Evolutionary conservation across 805 yeast species (phyloP).

Genomic region (Torulaspora franciscae): DNA sequence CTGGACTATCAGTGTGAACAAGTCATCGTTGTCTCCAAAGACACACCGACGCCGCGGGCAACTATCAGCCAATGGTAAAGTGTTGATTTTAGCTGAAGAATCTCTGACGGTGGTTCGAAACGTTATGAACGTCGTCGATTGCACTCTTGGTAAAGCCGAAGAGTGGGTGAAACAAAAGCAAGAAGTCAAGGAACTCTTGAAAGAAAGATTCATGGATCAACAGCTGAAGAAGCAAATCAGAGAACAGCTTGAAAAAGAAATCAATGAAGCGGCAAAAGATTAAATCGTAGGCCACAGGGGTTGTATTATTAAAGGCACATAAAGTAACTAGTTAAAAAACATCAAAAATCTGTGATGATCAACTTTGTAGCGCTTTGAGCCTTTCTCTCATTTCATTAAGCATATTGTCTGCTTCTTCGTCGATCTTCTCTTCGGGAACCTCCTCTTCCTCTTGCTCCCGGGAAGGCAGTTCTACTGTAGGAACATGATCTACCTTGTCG

Average conservation of each 20-base stretch:
- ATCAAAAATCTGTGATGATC: background rate
- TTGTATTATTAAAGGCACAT: constrained; percentile 6
- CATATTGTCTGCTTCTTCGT: constrained; percentile 67
- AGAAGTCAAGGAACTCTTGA: constrained; percentile 33
- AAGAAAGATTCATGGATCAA: constrained; percentile 20
- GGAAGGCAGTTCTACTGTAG: constrained; percentile 30
- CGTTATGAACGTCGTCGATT: constrained; percentile 78
- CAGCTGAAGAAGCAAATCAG: constrained; percentile 20
- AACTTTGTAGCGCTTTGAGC: constrained; percentile 73
- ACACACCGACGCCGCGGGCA: constrained; percentile 11
- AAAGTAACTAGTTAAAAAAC: background rate
- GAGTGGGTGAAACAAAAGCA: constrained; percentile 61
- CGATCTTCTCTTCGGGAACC: constrained; percentile 42
- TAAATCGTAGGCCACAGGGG: background rate
- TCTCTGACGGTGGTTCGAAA: constrained; percentile 81
- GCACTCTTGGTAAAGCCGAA: constrained; percentile 80
- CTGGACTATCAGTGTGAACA: constrained; percentile 50
- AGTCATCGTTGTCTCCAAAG: constrained; percentile 16
- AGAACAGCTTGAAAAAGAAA: constrained; percentile 31
- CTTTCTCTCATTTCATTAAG: constrained; percentile 86
- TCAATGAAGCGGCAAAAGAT: constrained; percentile 8
- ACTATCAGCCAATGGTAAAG: constrained; percentile 57
- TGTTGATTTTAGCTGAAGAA: constrained; percentile 79
- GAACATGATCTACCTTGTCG: constrained; percentile 37
- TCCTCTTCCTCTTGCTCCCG: constrained; percentile 33